Conservation (phyloP, 345 rosid species). For the Heritiera littoralis region DNA sequence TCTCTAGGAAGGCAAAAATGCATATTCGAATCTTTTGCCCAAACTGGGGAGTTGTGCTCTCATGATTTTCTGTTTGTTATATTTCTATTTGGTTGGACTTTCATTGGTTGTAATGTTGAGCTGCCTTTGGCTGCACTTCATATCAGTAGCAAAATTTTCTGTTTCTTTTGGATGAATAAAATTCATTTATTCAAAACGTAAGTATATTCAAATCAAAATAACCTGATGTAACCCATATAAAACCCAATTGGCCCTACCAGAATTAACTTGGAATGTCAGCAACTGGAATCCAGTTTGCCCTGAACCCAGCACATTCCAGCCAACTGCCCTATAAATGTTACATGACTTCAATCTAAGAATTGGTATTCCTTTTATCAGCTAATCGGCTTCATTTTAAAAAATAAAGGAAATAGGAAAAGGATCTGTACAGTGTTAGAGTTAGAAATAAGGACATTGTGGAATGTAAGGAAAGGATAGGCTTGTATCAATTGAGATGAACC, state of each 20-base stretch:
- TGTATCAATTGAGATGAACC: not conserved
- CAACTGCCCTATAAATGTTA: not conserved
- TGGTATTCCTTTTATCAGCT: not conserved
- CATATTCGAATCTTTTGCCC: not conserved
- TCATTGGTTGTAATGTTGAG: too few relatives aligned
- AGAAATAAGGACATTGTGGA: not conserved
- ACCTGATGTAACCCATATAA: not conserved
- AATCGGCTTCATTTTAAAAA: not conserved
- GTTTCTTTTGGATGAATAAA: too few relatives aligned
- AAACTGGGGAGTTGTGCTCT: not conserved
- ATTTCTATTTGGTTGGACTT: not conserved
- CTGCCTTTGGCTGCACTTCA: too few relatives aligned
- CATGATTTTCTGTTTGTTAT: not conserved
- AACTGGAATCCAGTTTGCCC: not conserved
- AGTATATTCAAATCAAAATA: not conserved
- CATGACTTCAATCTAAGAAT: not conserved
- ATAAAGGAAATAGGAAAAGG: not conserved
- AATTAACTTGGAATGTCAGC: too few relatives aligned
- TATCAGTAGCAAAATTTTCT: too few relatives aligned
- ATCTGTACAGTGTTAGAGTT: not conserved
- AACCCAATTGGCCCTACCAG: not conserved
- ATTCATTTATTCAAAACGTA: not conserved
- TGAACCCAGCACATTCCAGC: not conserved
- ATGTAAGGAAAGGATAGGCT: too few relatives aligned
- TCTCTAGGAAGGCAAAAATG: not conserved